Base-by-base conservation (phyloP, 164 flowering plant species). In the Houttuynia cordata region DNA sequence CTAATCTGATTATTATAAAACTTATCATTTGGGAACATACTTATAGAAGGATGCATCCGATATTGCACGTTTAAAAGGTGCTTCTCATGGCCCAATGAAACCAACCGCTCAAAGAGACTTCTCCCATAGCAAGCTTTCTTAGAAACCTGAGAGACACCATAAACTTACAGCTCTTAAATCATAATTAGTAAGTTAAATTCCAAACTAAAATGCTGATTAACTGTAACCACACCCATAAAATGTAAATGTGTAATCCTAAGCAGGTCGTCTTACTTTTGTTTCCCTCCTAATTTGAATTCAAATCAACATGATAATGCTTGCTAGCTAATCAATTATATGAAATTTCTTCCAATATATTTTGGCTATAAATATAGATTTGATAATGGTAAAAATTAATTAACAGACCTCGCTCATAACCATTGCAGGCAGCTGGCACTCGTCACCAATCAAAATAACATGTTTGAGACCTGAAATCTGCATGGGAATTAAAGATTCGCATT, bases 401-500 rank as follows among this genome's bases (percentile, higher is more conserved):
- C 50, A 51, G 64, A 50, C 85, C 73, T 77, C 68, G 79, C 89
- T 84, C 50, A 24, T 52, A 39, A 84, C 81, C 68, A 74, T 64
- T 6, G 89, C 78, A 21, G 83, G 83, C 22, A 84, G 67, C 62
- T 84, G 86, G 13, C 55, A 58, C 62, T 80, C 82, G 42, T 84
- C 86, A 0, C 89, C 89, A 19, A 79, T 57, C 24, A 84, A 70
- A 57, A 84, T 53, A 22, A 68, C 84, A 69, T 79, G 76, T 0
- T 56, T 51, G 25, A 84, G 49, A 20, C 80, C 79, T 1, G 56
- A 18, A 39, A 81, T 67, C 54, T 73, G 83, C 24, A 81, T 58
- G 0, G 89, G 83, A 8, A 84, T 77, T 3, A 58, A 25, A 13
- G 88, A 78, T 56, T 83, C 86, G 61, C 78, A 78, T 60, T 84